Base-by-base conservation (phyloP, 495 filamentous ascomycete genomes). In the Thermothielavioides terrestris region DNA sequence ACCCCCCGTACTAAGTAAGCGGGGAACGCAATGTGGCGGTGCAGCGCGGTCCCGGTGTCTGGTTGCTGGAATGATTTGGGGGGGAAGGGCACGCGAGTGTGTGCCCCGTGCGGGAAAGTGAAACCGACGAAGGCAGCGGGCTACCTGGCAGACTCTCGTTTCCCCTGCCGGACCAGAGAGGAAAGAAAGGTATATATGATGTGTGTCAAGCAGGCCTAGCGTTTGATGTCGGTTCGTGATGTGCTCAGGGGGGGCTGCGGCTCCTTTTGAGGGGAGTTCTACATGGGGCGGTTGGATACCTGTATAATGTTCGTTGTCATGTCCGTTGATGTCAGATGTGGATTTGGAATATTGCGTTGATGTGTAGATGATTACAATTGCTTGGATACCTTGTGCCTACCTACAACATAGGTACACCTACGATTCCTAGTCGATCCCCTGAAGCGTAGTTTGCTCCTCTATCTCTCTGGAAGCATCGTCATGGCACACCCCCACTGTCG, bases 1-100 rank as follows among this genome's bases (percentile, higher is more conserved):
- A 74, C 66, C 71, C 73, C 21, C 64, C 56, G 17, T 74, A 75
- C 55, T 74, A 68, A 60, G 37, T 15, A 23, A 35, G 12, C 25
- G 30, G 31, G 23, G 14, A n/a, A n/a, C n/a, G n/a, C 6, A 14
- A 18, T 22, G 15, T 8, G 17, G 15, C 27, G 31, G 34, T 27
- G 4, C 25, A 46, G 32, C 21, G 30, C 21, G 36, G 18, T 15
- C 17, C 23, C 27, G 47, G n/a, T 21, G 35, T 30, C 5, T 1
- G 22, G 26, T 26, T 32, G 12, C 20, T 4, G 20, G 9, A n/a
- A n/a, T n/a, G n/a, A n/a, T n/a, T n/a, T n/a, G n/a, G n/a, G n/a
- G n/a, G n/a, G n/a, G n/a, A n/a, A n/a, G n/a, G n/a, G n/a, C n/a
- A 14, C 21, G 45, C 14, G 35, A 6, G 35, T 5, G 27, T 20